Evolutionary conservation across 768 basidiomycete species (phyloP), one percentile per base, ranked within the genome.

Genomic region (Dioszegia crocea): DNA sequence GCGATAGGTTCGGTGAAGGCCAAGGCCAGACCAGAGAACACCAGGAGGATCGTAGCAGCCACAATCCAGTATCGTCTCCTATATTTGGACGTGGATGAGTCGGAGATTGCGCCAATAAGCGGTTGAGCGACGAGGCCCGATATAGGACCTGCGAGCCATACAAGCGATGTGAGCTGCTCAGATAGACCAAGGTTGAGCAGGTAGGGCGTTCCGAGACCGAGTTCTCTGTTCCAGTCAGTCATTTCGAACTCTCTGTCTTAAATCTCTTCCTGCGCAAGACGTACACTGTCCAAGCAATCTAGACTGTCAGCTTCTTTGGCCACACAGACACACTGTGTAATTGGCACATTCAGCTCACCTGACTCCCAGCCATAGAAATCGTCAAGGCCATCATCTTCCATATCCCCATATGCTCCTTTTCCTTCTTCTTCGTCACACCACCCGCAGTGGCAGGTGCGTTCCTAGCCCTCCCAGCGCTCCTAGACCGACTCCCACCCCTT

Each of bases 71-170:
- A 89, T 59, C 96, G 83, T 50, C 96, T 83, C 45, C 94, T 85
- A 75, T 89, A 97, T n/a, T 71, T 63, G 11, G 92, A 96, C 3
- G 83, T 81, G 3, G 93, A 96, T 43, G 90, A 86, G 77, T 99
- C 96, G 17, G 94, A 98, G 71, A 99, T 84, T 12, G 96, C 93
- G 62, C 94, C 96, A 67, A 99, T 96, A 56, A 98, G 82, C n/a
- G 96, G 96, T 75, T 99, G 96, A 4, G 92, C 92, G 50, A 99
- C 80, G 45, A 99, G 81, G 16, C 96, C 96, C 62, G 89, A 91
- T 60, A 99, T 90, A 4, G 96, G 96, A 10, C 94, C 80, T 0
- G 81, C 81, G 31, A 82, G 82, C 96, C 96, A 99, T 33, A 99
- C 94, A 8, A 97, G 83, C 54, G 89, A 88, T 0, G 96, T 97